Base-by-base conservation (phyloP, 1,284 basidiomycete species). In the Kalmanozyma brasiliensis region DNA sequence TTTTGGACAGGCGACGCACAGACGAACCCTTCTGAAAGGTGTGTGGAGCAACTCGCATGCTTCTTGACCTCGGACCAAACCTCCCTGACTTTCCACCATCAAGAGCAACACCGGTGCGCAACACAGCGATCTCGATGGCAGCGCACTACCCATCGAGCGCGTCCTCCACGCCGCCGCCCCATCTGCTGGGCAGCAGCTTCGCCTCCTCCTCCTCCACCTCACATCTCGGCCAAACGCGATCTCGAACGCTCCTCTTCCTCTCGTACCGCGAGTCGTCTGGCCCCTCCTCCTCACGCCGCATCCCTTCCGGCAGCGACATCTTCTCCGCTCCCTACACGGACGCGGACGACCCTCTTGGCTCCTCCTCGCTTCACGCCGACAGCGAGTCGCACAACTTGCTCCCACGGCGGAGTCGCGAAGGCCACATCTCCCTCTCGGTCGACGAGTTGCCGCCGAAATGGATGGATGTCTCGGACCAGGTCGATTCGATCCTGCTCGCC, bases 241-340 rank as follows among this genome's bases (percentile, higher is more conserved):
- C 92, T 1, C 85, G 95, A 45, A 98, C 95, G 3, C 88, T 94
- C 47, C 88, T 97, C 79, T 99, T 96, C 83, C 89, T 97, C 58
- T 97, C 94, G 10, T 93, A 93, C 83, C 88, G 95, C 66, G 92
- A 97, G 84, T 93, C 93, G 4, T 87, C 68, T 14, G 62, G 65
- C 3, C 67, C 62, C 2, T 52, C 67, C 1, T 52, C 67, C 1
- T 51, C 47, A 5, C 52, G 47, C 35, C 19, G 33, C 3, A 46
- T 34, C 19, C 20, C 32, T 45, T 49, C 32, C 17, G 32, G 37
- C n/a, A 37, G 34, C 23, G 35, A 53, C 22, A 47, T 55, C 35
- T 67, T 60, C 14, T 30, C 48, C 20, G 62, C 64, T 86, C 40
- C 84, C 3, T 72, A 65, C 36, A 56, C 47, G 13, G 64, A 64